Base-by-base conservation (phyloP, 2,329 filamentous ascomycete genomes). In the Hypocrella siamensis region DNA sequence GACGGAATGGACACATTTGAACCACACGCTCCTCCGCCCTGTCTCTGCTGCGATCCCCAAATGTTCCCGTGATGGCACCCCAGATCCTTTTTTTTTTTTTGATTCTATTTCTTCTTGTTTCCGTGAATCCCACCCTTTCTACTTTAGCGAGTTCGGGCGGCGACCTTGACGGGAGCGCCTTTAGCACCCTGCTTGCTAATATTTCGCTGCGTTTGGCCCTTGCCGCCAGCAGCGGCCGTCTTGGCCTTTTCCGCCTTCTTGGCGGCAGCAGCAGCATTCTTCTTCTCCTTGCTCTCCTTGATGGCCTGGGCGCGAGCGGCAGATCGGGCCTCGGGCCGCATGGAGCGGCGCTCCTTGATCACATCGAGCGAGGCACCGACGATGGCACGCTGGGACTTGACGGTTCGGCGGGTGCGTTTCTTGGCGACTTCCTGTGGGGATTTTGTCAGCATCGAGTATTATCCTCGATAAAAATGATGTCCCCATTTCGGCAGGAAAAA, bases 231-330 rank as follows among this genome's bases (percentile, higher is more conserved):
- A 47, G 79, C 73, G 45, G 86, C 86, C 54, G 51, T 70, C 82
- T 96, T 96, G 53, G 90, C 90, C 84, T 98, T 98, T 68, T 96
- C 86, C 38, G 83, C 81, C 82, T 96, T 98, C 84, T 96, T 98
- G 62, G 75, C 77, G 60, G 75, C 81, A 64, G 83, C 78, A 41
- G 75, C 72, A 42, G 76, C 85, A 46, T 77, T 68, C 74, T 92
- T 93, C 85, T 96, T 94, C 63, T 93, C 86, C 81, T 98, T 98
- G 69, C 77, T 82, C 60, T 92, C 85, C 74, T 88, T 88, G 70
- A 96, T 86, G 61, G 90, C 88, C 51, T 77, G 70, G 48, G 72
- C 68, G 58, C 90, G 88, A 57, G 85, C 86, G 54, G 90, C 90
- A 53, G 76, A 72, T 61, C 90, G 86, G 59, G 85, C 88, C 72